These are phyloP conservation scores for Camellia granthamiana DNA, from an alignment of 148 eudicot species.

Conservation along the genomic window DNA sequence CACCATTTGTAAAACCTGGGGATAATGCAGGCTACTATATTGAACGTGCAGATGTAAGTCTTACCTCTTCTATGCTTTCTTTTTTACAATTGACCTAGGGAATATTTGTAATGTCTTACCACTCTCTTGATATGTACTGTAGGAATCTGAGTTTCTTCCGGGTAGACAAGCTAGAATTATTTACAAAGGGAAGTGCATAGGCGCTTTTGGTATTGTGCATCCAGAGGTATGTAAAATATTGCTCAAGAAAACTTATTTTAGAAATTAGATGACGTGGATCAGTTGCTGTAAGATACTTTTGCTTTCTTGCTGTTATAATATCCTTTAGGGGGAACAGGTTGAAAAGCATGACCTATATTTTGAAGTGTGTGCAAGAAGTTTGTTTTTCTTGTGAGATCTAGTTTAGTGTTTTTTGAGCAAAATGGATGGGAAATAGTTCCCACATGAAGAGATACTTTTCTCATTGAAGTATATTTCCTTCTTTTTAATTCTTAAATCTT, in stretches of 20 bases:
- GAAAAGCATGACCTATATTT: background rate
- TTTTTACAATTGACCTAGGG: background rate
- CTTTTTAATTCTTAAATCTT: background rate
- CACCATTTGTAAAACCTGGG: conserved; percentile 63
- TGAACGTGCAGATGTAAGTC: conserved; percentile 65
- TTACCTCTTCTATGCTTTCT: background rate
- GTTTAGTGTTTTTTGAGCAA: background rate
- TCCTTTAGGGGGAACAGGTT: background rate
- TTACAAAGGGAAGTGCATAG: conserved; percentile 73
- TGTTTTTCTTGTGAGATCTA: background rate
- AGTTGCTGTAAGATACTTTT: background rate
- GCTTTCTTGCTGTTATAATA: background rate
- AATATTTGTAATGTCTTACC: background rate
- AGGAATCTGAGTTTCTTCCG: conserved; percentile 80
- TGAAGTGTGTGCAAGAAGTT: background rate
- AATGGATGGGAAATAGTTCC: background rate
- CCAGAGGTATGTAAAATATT: conserved; percentile 62
- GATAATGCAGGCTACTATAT: conserved; percentile 77
- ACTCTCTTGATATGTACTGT: conserved; percentile 12
- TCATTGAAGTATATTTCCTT: background rate
- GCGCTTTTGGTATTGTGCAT: conserved; percentile 89
- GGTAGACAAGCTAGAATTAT: conserved; percentile 89
- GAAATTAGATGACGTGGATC: background rate
- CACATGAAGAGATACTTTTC: background rate
- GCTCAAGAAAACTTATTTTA: background rate